These are phyloP conservation scores for Ceratorhiza oryzae-sativae DNA, from an alignment of 1,284 basidiomycete species.

Conservation along the genomic window DNA sequence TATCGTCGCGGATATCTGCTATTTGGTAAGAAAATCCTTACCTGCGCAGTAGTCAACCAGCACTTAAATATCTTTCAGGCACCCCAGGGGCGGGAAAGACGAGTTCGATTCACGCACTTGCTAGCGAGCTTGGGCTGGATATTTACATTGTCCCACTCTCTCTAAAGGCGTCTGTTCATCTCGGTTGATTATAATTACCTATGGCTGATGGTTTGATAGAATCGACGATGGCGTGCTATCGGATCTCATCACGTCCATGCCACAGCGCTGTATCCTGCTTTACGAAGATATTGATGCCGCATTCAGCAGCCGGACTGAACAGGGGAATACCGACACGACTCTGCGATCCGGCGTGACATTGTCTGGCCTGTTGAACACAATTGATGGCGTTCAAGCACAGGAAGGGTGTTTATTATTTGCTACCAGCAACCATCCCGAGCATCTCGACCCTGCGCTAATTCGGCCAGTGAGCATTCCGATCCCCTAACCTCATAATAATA, in stretches of 20 bases:
- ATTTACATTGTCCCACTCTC: conserved; percentile 65
- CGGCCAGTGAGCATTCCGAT: conserved; percentile 49
- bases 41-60: conserved; percentile 49
- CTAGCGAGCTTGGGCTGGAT: conserved; percentile 62
- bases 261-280: conserved; percentile 59
- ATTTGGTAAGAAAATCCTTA: conserved; percentile 58
- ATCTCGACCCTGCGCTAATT: conserved; percentile 59
- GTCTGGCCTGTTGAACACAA: conserved; percentile 61
- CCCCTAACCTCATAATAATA: background rate
- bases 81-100: conserved; percentile 50
- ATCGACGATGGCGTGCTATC: conserved; percentile 59
- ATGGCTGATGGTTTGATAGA: conserved; percentile 46
- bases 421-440: conserved; percentile 64
- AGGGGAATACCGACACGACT: conserved; percentile 39
- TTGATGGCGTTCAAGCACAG: conserved; percentile 60
- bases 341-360: conserved; percentile 51
- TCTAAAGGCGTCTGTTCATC: conserved; percentile 56
- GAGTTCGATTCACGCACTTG: conserved; percentile 65
- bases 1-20: conserved; percentile 63
- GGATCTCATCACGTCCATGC: conserved; percentile 56
- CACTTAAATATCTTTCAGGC: conserved; percentile 47
- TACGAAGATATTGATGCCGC: conserved; percentile 67
- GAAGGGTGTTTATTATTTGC: conserved; percentile 65
- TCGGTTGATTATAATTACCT: background rate
- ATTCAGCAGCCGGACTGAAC: conserved; percentile 53